These are phyloP conservation scores for Oenanthe javanica DNA, from an alignment of 140 eudicot genomes.

Conservation along the genomic window DNA sequence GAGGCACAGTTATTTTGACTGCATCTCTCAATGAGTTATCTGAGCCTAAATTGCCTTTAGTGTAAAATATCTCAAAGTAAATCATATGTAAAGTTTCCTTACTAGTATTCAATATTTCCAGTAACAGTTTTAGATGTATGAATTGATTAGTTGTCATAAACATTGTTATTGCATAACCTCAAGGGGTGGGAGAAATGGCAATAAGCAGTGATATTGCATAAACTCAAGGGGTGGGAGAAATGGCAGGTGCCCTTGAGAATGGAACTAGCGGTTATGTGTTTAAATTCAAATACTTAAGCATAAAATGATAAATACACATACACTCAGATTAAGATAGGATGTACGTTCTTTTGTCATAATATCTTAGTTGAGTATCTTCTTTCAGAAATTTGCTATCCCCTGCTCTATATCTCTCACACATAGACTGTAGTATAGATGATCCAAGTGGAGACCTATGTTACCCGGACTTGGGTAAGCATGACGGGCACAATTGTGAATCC, in stretches of 20 bases:
- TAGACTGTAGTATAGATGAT: neutral
- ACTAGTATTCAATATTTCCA: neutral
- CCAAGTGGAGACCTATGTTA: neutral
- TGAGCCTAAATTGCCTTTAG: neutral
- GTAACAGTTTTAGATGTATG: neutral
- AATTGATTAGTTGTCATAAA: neutral
- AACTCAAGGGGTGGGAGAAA: neutral
- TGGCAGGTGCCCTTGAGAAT: neutral
- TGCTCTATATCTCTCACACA: neutral
- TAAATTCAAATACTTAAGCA: neutral
- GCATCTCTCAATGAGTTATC: neutral
- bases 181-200: no score
- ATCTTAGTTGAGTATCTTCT: neutral
- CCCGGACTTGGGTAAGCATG: neutral
- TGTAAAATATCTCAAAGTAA: neutral
- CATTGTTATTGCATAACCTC: neutral
- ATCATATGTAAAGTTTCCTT: neutral
- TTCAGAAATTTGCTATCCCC: neutral
- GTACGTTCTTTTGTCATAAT: neutral
- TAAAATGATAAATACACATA: no score
- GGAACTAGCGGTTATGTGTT: neutral
- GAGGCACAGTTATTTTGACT: neutral
- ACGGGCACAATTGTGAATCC: neutral
- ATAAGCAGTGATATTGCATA: neutral
- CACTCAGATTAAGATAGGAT: neutral